These are phyloP conservation scores for Onygenales sp. DNA, from an alignment of 2,329 filamentous ascomycete genomes.

Conservation along the genomic window DNA sequence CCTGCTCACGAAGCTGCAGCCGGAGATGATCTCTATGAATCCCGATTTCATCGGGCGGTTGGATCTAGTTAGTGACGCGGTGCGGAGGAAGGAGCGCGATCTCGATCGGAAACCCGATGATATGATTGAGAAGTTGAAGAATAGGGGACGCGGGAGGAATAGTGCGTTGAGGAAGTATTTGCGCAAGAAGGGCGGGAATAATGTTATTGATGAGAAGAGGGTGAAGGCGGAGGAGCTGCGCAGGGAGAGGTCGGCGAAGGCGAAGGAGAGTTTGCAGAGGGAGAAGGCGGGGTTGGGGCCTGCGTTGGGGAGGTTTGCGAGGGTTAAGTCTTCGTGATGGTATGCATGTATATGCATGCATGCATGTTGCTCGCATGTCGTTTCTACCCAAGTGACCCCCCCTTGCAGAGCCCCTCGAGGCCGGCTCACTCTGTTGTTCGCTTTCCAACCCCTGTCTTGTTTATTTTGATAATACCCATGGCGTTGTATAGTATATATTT, in stretches of 20 bases:
- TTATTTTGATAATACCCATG: constrained; percentile 2
- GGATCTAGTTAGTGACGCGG: constrained; percentile 69
- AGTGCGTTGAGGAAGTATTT: constrained; percentile 79
- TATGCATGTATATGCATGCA: not conserved
- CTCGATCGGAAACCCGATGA: constrained; percentile 62
- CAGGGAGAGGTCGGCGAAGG: constrained; percentile 57
- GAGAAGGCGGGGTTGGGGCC: constrained; percentile 72
- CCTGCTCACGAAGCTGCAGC: constrained; percentile 86
- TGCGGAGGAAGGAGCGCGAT: constrained; percentile 67
- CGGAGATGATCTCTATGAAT: constrained; percentile 93
- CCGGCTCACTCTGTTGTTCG: no score
- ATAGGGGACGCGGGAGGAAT: constrained; percentile 81
- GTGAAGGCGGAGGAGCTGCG: constrained; percentile 76
- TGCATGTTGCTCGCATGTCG: not conserved
- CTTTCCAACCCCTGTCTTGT: not conserved
- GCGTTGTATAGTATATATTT: not conserved
- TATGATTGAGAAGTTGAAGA: constrained; percentile 52
- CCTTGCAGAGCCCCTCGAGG: no score
- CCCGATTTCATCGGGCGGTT: constrained; percentile 86
- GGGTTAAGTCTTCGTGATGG: not conserved
- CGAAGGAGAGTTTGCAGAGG: constrained; percentile 56
- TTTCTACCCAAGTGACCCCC: not conserved
- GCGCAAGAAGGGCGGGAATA: constrained; percentile 83
- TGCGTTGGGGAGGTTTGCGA: constrained; percentile 74
- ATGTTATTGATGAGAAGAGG: constrained; percentile 92